Conservation (phyloP, 495 filamentous ascomycete species). For the Aeminium ludgeri region DNA sequence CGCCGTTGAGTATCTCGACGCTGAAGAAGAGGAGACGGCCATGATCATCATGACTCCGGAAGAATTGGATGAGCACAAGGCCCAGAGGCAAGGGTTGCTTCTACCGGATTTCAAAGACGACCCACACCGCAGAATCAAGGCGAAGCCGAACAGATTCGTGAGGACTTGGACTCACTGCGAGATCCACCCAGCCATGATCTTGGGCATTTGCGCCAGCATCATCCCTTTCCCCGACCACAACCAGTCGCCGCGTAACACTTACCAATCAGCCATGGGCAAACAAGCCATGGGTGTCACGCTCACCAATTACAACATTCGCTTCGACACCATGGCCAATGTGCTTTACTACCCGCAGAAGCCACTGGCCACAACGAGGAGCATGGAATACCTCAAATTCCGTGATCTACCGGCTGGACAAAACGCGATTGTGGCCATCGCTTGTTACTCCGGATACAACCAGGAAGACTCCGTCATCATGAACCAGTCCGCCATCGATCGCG, state of each 20-base stretch:
- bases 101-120: slow-evolving; percentile 43
- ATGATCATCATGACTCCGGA: slow-evolving; percentile 99
- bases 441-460: slow-evolving; percentile 98
- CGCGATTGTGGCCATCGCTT: slow-evolving; percentile 91
- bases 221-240: slow-evolving; percentile 99
- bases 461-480: slow-evolving; percentile 99
- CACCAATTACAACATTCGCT: slow-evolving; percentile 85
- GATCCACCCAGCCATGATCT: slow-evolving; percentile 97
- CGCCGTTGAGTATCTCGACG: slow-evolving; percentile 86
- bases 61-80: slow-evolving; percentile 55
- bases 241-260: slow-evolving; percentile 95
- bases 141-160: slow-evolving; percentile 60
- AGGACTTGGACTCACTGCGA: slow-evolving; percentile 95
- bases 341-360: slow-evolving; percentile 98
- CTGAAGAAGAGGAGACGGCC: slow-evolving; percentile 91
- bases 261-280: slow-evolving; percentile 99
- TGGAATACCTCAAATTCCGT: slow-evolving; percentile 97
- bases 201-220: slow-evolving; percentile 95
- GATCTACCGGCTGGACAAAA: slow-evolving; percentile 96
- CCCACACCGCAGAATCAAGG: slow-evolving; percentile 67
- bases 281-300: slow-evolving; percentile 99
- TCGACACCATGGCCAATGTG: slow-evolving; percentile 99
- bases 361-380: slow-evolving; percentile 83
- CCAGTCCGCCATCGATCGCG: slow-evolving; percentile 93
- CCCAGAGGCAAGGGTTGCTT: slow-evolving; percentile 46